phyloP scores from a whole-genome alignment of 2,329 filamentous ascomycete genomes.

The Fusarium sp. region DNA sequence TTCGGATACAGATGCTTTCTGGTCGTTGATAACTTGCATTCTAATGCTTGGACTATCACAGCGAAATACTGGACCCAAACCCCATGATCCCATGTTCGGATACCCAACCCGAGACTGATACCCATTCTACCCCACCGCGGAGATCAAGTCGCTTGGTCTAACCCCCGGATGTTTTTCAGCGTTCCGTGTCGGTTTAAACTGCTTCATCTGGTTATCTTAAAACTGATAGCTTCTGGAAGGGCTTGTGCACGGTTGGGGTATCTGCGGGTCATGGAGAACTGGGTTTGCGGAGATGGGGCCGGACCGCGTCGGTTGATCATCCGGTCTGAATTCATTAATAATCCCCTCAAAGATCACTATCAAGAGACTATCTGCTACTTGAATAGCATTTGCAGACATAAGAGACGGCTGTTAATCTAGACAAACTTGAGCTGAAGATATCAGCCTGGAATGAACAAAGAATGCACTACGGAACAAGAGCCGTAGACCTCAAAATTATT shows the following conservation, averaged over 20 bases:
- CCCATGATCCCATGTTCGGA: neutral
- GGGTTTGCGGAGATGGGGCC: neutral
- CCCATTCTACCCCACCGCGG: neutral
- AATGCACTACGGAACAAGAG: neutral
- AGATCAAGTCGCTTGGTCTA: neutral
- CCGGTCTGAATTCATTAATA: neutral
- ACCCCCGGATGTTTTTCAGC: neutral
- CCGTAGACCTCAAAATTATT: neutral
- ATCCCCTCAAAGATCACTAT: no score
- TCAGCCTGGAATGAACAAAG: neutral
- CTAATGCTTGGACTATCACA: rapidly evolving
- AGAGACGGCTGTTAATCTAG: rapidly evolving
- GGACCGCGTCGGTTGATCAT: neutral
- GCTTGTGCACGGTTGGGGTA: neutral
- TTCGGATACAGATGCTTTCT: neutral
- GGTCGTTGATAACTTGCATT: neutral
- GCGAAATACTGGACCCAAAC: rapidly evolving
- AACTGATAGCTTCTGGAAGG: neutral
- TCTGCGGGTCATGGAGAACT: neutral
- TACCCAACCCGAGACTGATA: neutral
- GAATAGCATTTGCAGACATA: rapidly evolving
- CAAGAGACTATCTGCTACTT: neutral
- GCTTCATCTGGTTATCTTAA: neutral
- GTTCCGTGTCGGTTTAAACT: neutral
- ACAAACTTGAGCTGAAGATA: neutral